phyloP scores from a whole-genome alignment of 1,139 yeast genomes.

The Lodderomyces margitis region DNA sequence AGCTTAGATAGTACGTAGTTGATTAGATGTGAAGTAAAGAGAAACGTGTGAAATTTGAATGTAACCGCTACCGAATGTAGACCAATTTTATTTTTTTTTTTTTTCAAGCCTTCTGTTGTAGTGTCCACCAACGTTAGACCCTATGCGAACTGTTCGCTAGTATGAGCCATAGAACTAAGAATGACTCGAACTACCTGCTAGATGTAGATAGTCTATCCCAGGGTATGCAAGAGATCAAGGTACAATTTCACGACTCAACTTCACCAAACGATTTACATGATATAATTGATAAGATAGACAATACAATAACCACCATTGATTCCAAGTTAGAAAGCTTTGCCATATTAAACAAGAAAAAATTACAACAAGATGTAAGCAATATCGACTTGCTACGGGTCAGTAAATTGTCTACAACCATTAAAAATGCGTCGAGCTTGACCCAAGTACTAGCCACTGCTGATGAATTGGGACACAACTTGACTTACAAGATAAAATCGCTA shows the following conservation, averaged over 20 bases:
- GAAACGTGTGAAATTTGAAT: no score
- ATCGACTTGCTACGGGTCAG: constrained; percentile 41
- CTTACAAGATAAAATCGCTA: constrained; percentile 64
- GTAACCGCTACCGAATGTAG: no score
- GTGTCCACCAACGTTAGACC: no score
- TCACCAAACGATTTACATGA: constrained; percentile 16
- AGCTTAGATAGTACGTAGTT: constrained; percentile 34
- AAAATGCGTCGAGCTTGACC: constrained; percentile 46
- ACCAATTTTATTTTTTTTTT: not conserved
- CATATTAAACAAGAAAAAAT: constrained; percentile 26
- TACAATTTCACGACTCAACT: constrained; percentile 11
- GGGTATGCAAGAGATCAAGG: constrained; percentile 6
- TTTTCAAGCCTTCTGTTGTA: not conserved
- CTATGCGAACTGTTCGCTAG: not conserved
- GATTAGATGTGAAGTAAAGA: not conserved
- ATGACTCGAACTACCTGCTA: not conserved
- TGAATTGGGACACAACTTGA: constrained; percentile 62
- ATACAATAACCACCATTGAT: constrained; percentile 13
- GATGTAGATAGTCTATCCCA: not conserved
- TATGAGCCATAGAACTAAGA: not conserved
- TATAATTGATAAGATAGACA: constrained; percentile 18
- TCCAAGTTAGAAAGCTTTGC: constrained; percentile 27
- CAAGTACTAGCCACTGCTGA: constrained; percentile 58
- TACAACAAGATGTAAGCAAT: constrained; percentile 35
- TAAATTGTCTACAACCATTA: constrained; percentile 35